Evolutionary conservation across 805 yeast genomes (phyloP).

Genomic region (Vanderwaltozyma tropicalis): DNA sequence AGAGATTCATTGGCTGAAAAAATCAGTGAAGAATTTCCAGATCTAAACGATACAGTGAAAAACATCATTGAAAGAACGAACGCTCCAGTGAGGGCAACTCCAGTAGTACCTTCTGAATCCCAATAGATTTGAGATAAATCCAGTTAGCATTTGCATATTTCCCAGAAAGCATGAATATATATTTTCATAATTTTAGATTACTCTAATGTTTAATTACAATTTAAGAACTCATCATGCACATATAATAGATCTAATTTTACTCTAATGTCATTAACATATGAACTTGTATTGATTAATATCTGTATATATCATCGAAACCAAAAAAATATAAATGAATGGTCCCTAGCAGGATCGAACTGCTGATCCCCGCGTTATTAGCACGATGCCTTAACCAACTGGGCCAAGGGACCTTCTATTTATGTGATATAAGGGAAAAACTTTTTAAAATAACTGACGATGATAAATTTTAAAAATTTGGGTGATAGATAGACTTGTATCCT

Average conservation of each 20-base stretch:
- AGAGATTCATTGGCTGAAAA: constrained; percentile 59
- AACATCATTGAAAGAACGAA: constrained; percentile 38
- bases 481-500: too few species aligned
- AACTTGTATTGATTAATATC: too few species aligned
- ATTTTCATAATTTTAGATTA: too few species aligned
- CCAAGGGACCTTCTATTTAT: constrained; percentile 5
- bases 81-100: background rate
- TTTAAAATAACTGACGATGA: too few species aligned
- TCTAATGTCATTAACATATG: too few species aligned
- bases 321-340: constrained; percentile 2
- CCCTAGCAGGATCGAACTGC: constrained; percentile 7
- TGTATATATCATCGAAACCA: too few species aligned
- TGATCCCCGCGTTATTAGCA: constrained; percentile 8
- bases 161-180: background rate
- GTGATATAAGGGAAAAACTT: background rate
- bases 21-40: constrained; percentile 71
- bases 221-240: too few species aligned
- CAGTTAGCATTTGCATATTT: background rate
- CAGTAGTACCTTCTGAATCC: too few species aligned
- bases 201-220: too few species aligned
- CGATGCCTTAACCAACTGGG: constrained; percentile 9
- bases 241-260: too few species aligned
- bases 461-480: too few species aligned
- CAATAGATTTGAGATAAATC: background rate
- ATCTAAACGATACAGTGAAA: constrained; percentile 47